A percentile compares a stretch with the other conserved stretches of the same genome.
Evolutionary conservation across 257 asterid species (phyloP).

Genomic region (Ilex aquifolium): DNA sequence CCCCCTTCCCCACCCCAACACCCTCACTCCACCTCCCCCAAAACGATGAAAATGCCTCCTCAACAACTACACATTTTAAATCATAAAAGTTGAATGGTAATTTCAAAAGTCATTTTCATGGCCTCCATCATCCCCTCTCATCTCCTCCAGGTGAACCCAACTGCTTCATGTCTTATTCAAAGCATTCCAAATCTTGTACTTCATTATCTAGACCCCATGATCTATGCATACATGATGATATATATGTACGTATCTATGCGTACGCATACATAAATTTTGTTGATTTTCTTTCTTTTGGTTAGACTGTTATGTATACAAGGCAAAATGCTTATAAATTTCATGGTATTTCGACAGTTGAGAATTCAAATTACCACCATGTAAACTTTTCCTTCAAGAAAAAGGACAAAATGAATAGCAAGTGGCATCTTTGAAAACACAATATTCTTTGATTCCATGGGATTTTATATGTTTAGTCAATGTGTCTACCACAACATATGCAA

Average conservation of each 20-base stretch:
- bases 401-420: background rate
- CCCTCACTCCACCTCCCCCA: too few species aligned
- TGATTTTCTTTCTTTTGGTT: too few species aligned
- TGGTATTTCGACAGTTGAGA: background rate
- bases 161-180: too few species aligned
- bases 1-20: too few species aligned
- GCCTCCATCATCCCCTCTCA: background rate
- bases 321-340: too few species aligned
- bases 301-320: too few species aligned
- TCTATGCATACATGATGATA: too few species aligned
- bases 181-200: too few species aligned
- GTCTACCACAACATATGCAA: background rate
- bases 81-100: background rate
- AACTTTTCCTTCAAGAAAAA: background rate
- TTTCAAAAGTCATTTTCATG: background rate
- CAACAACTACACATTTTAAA: background rate
- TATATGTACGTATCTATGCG: too few species aligned
- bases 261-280: too few species aligned
- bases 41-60: too few species aligned
- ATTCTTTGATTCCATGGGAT: background rate
- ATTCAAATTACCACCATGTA: background rate
- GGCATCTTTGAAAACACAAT: background rate
- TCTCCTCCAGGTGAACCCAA: too few species aligned
- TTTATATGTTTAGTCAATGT: background rate
- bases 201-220: background rate